Evolutionary conservation across 495 filamentous ascomycete species (phyloP), one percentile per base, ranked within the genome.

Genomic region (Xylaria curta): DNA sequence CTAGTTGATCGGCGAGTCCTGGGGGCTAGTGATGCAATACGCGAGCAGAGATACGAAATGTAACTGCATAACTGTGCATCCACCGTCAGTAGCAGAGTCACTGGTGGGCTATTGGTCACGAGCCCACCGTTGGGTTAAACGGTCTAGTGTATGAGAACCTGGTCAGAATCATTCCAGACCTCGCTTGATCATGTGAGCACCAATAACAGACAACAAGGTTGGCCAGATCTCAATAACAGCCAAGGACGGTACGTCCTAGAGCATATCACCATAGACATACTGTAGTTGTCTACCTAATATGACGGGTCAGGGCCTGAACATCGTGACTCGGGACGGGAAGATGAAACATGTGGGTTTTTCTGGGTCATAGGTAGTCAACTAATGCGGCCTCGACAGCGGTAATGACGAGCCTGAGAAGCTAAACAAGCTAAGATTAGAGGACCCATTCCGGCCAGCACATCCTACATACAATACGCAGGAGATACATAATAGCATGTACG

Each of bases 381-480:
- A 66, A 66, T 66, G 69, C 53, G 69, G 17, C 53, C 53, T 71
- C 62, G 61, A 71, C 69, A 49, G 69, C 60, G 58, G 60, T 44
- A 71, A 71, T 71, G 69, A 71, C 69, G 69, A 71, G 69, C 69
- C 36, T 71, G 53, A 71, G 19, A 60, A 47, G 61, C 60, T 63
- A 64, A 42, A 66, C 8, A 49, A 47, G 61, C 60, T 63, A 64
- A 63, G 47, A 66, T 66, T 42, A 71, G 69, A 42, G 69, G 69
- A 71, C 61, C 69, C 62, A 71, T 71, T 51, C 24, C 62, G 49
- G 69, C 69, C 69, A 71, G 61, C 69, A 46, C 69, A 71, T 66
- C 69, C 51, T 64, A 71, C 69, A 66, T 71, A 33, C 60, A 46
- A 59, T 42, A 66, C 61, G 51, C 61, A 60, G 17, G 40, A 56